A percentile compares a stretch with the other conserved stretches of the same genome.
Evolutionary conservation across 257 asterid species (phyloP).

Genomic region (Echium plantagineum): DNA sequence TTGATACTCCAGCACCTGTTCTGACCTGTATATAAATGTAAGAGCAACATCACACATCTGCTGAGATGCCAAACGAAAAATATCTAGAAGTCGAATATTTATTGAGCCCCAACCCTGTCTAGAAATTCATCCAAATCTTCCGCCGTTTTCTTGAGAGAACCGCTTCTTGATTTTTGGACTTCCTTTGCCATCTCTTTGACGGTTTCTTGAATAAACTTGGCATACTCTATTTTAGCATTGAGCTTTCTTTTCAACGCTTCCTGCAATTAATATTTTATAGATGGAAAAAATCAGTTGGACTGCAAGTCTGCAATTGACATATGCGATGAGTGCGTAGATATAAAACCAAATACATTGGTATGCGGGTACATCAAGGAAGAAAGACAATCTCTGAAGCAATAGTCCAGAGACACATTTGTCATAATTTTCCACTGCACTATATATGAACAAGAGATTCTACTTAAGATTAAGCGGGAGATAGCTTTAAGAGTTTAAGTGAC

Average conservation of each 20-base stretch:
- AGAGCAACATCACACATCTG: constrained; percentile 6
- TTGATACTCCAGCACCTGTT: constrained; percentile 71
- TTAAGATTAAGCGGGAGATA: too few relatives aligned
- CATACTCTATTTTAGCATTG: constrained; percentile 73
- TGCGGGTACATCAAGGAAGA: neutral
- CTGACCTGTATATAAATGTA: constrained; percentile 48
- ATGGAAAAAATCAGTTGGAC: neutral
- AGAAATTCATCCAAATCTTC: constrained; percentile 84
- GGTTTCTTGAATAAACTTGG: constrained; percentile 80
- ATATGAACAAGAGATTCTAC: too few relatives aligned
- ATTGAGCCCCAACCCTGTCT: constrained; percentile 36
- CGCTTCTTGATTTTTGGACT: constrained; percentile 69
- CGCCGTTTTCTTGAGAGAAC: constrained; percentile 75
- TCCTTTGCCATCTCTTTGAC: constrained; percentile 91
- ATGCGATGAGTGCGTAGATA: neutral
- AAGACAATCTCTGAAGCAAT: too few relatives aligned
- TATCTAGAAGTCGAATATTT: constrained; percentile 4
- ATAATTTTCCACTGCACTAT: too few relatives aligned
- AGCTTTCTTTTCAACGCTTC: constrained; percentile 72
- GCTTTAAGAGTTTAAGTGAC: too few relatives aligned
- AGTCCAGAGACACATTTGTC: too few relatives aligned
- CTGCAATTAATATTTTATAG: constrained; percentile 23
- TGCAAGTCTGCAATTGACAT: neutral
- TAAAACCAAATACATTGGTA: neutral
- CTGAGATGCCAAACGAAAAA: constrained; percentile 9